These are phyloP conservation scores for Cerrena zonata DNA, from an alignment of 1,284 basidiomycete genomes.

Conservation along the genomic window DNA sequence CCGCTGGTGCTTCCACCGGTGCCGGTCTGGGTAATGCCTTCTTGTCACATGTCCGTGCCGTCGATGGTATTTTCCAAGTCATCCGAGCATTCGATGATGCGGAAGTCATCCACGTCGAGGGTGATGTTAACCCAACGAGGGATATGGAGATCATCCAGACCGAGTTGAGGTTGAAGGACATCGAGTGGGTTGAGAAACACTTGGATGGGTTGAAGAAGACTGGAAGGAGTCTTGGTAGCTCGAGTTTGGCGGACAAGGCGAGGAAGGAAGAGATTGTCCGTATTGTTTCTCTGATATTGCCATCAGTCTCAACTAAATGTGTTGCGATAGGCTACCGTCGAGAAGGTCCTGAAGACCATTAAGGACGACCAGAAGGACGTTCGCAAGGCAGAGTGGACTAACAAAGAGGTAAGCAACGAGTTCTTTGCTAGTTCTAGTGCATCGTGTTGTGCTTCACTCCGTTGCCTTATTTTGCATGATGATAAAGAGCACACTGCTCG, in stretches of 20 bases:
- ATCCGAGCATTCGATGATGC: conserved; percentile 97
- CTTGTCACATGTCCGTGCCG: conserved; percentile 94
- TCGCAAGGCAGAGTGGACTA: conserved; percentile 90
- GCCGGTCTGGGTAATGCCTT: conserved; percentile 98
- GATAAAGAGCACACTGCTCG: conserved; percentile 62
- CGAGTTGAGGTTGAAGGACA: conserved; percentile 92
- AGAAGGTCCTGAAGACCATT: conserved; percentile 80
- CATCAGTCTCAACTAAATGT: too few relatives aligned
- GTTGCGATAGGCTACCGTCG: too few relatives aligned
- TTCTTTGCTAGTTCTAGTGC: too few relatives aligned
- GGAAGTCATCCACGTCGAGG: conserved; percentile 98
- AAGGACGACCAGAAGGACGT: conserved; percentile 86
- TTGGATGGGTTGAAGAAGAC: conserved; percentile 76
- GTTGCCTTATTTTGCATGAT: conserved; percentile 40
- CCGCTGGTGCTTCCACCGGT: conserved; percentile 94
- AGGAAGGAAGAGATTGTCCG: conserved; percentile 96
- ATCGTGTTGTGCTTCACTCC: too few relatives aligned
- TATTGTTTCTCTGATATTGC: too few relatives aligned
- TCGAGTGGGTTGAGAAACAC: conserved; percentile 96
- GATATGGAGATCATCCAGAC: conserved; percentile 98
- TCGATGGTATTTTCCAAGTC: conserved; percentile 99
- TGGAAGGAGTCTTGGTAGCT: conserved; percentile 68
- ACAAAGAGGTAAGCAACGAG: conserved; percentile 96
- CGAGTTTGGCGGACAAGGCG: conserved; percentile 87
- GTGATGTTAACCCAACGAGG: conserved; percentile 90